Evolutionary conservation across 73 alveolate genomes (phyloP).

Genomic region (Paramecium octaurelia): DNA sequence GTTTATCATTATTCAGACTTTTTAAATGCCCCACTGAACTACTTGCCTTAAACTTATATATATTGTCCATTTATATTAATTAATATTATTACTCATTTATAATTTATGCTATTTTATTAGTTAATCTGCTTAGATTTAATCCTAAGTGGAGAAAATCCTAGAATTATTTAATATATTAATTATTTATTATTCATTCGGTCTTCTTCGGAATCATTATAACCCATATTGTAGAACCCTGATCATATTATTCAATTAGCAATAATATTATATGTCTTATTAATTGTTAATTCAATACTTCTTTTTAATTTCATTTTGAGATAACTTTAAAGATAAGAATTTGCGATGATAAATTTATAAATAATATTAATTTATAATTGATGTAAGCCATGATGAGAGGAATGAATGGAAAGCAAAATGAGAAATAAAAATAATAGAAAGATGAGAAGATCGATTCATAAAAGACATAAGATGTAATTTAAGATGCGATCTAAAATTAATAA

Average conservation of each 20-base stretch:
- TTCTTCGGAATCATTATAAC: too few relatives aligned
- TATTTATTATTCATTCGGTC: too few relatives aligned
- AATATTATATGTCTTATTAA: too few relatives aligned
- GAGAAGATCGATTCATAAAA: not conserved
- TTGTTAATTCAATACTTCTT: too few relatives aligned
- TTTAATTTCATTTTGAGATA: too few relatives aligned
- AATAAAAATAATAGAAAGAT: not conserved
- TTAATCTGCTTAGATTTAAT: not conserved
- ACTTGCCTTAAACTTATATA: conserved; percentile 26
- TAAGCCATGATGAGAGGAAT: conserved; percentile 47
- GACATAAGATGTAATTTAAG: not conserved
- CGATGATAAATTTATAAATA: too few relatives aligned
- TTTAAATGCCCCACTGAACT: conserved; percentile 10
- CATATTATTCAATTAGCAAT: too few relatives aligned
- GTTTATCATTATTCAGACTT: conserved; percentile 2
- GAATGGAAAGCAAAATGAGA: not conserved
- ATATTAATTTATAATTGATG: not conserved
- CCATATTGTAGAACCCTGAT: too few relatives aligned
- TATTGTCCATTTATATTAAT: conserved; percentile 27
- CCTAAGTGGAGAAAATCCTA: not conserved
- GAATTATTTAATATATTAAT: too few relatives aligned
- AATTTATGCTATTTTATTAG: not conserved
- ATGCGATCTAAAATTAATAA: not conserved
- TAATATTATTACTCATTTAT: not conserved
- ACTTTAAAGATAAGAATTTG: too few relatives aligned